Conservation (phyloP, 2,329 filamentous ascomycete species). For the Colletotrichum tamarilloi region DNA sequence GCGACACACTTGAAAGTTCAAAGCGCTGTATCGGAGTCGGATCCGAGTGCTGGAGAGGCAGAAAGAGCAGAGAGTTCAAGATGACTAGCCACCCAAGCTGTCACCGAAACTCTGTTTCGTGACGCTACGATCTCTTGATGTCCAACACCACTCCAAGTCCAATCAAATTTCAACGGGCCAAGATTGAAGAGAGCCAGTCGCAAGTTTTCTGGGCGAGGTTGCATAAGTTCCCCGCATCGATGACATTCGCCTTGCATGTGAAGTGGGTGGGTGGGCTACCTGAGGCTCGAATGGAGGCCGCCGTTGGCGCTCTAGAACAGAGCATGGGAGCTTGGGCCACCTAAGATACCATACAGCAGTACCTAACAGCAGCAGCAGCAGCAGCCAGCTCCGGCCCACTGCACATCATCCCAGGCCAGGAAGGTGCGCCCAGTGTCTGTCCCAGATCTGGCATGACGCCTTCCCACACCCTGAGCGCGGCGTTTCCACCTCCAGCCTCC, state of each 20-base stretch:
- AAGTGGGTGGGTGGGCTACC: too few species aligned
- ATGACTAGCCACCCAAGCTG: not conserved
- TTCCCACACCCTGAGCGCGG: not conserved
- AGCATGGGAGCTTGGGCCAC: conserved; percentile 50
- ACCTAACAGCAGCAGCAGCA: not conserved
- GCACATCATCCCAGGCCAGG: conserved; percentile 14
- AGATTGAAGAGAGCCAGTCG: not conserved
- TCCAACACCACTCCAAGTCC: not conserved
- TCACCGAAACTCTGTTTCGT: not conserved
- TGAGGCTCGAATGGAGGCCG: not conserved
- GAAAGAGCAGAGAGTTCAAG: not conserved
- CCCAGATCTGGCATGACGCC: conserved; percentile 25
- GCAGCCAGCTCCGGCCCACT: not conserved
- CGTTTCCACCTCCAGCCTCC: conserved; percentile 12
- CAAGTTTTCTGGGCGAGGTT: not conserved
- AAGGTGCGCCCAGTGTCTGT: not conserved
- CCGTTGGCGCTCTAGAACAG: conserved; percentile 5
- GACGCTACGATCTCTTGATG: not conserved
- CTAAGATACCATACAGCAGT: not conserved
- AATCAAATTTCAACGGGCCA: not conserved
- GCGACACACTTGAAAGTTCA: not conserved
- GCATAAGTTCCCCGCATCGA: conserved; percentile 26
- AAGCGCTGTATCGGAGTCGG: conserved; percentile 10
- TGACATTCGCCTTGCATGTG: conserved; percentile 11
- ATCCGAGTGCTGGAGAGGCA: not conserved